Evolutionary conservation across 345 rosid species (phyloP), one percentile per base, ranked within the genome.

Genomic region (Schrenkiella parvula): DNA sequence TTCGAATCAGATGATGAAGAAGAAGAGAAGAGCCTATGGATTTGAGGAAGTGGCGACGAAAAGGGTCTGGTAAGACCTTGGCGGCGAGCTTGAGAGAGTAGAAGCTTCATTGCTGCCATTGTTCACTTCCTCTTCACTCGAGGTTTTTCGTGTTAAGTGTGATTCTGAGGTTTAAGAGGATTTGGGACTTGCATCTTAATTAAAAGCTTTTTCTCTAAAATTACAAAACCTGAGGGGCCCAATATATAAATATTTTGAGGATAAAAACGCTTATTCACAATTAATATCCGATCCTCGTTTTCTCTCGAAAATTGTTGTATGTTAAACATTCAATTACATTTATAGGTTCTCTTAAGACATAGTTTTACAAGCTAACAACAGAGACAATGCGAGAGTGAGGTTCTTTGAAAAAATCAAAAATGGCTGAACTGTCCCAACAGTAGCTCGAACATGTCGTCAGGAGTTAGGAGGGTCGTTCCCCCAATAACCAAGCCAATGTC

Each of bases 381-480:
- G 51, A 17, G 60, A 28, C 11, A 9, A 5, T 23, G 48, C 34
- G 26, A 60, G 52, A 60, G 68, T 32, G 9, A 60, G 39, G 55
- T 41, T 19, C 9, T 29, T 3, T 22, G 0, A 34, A 21, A 19
- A 53, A 21, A 66, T 89, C 83, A 90, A 29, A 82, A 76, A 70
- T 74, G 80, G 77, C 92, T 86, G 14, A 80, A 83, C 21, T 84
- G 73, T 31, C 96, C 96, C 59, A 89, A 29, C 18, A 93, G 81
- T 62, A 86, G 70, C 75, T 87, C 96, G 71, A 93, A 81, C 98
- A 91, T 91, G 83, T 84, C 83, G 29, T 80, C 85, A 6, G 98
- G 96, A 10, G 92, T 88, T 41, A 93, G 81, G 66, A 93, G 85
- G n/a, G 96, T 91, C 21, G 98, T 91, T 80, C 98, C 98, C 6